These are phyloP conservation scores for Thelonectria discophora DNA, from an alignment of 2,329 filamentous ascomycete species.

Conservation along the genomic window DNA sequence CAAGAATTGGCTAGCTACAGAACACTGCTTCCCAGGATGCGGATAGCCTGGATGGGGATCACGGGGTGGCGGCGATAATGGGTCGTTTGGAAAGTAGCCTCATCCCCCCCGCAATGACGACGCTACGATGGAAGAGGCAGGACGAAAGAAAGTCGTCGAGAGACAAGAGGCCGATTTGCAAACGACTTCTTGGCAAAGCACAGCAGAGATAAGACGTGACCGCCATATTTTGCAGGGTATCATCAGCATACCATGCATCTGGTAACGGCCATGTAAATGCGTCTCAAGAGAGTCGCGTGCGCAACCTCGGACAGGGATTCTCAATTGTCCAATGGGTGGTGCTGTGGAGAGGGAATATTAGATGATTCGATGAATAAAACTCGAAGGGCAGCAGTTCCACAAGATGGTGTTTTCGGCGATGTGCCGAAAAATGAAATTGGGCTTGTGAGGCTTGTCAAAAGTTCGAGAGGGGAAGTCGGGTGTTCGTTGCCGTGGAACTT, in stretches of 20 bases:
- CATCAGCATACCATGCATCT: not conserved
- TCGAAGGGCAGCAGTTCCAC: not conserved
- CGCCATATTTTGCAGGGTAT: too few relatives aligned
- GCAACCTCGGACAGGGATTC: not conserved
- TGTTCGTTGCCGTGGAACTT: too few relatives aligned
- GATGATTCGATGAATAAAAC: not conserved
- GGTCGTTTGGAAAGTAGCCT: constrained; percentile 4
- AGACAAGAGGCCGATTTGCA: too few relatives aligned
- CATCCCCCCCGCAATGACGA: constrained; percentile 4
- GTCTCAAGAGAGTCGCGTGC: not conserved
- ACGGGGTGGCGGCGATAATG: not conserved
- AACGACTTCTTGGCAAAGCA: too few relatives aligned
- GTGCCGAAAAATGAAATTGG: not conserved
- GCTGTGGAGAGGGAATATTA: not conserved
- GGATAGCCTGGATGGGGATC: not conserved
- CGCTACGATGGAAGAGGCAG: constrained; percentile 11
- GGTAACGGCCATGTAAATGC: not conserved
- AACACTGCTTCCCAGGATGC: not conserved
- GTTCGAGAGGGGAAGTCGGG: not conserved
- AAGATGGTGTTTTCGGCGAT: not conserved
- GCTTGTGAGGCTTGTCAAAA: not conserved
- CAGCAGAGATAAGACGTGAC: too few relatives aligned
- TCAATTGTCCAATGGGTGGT: not conserved
- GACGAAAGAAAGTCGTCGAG: not conserved
- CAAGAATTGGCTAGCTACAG: not conserved